A percentile compares a stretch with the other conserved stretches of the same genome.
phyloP scores from a whole-genome alignment of 2,329 filamentous ascomycete species.

The Hypoxylon sp. region DNA sequence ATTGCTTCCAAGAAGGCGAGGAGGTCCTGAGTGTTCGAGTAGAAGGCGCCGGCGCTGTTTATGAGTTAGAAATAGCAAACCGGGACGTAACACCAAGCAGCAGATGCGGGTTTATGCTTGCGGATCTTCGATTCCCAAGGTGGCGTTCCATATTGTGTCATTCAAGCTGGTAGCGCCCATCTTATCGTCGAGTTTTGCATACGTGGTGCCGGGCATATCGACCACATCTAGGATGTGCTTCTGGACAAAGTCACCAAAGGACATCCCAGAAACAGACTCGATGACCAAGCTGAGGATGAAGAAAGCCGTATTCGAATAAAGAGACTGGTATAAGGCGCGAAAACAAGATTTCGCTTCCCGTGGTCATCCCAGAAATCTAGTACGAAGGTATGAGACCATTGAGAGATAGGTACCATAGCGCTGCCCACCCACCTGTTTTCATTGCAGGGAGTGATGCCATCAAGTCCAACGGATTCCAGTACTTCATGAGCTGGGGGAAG shows the following conservation, averaged over 20 bases:
- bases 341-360: conserved; percentile 57
- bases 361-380: conserved; percentile 52
- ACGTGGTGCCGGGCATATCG: conserved; percentile 59
- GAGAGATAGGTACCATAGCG: not conserved
- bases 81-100: not conserved
- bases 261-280: conserved; percentile 60
- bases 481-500: conserved; percentile 53
- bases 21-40: conserved; percentile 60
- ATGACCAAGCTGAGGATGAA: conserved; percentile 62
- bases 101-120: conserved; percentile 44
- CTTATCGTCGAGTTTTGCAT: conserved; percentile 53
- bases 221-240: conserved; percentile 60
- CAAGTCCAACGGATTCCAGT: conserved; percentile 56
- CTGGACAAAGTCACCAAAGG: conserved; percentile 58
- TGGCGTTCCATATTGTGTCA: conserved; percentile 55
- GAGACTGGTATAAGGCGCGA: conserved; percentile 60
- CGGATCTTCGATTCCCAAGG: conserved; percentile 56
- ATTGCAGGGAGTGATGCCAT: conserved; percentile 54
- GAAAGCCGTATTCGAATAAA: conserved; percentile 66
- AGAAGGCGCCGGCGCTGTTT: conserved; percentile 58
- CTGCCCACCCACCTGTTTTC: conserved; percentile 44
- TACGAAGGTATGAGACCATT: conserved; percentile 17
- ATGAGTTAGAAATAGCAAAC: not conserved
- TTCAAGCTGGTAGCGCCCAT: conserved; percentile 57
- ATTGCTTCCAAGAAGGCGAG: conserved; percentile 60